Percentiles rank a stretch among this genome's conserved stretches.
phyloP scores from a whole-genome alignment of 306 rosid species.

The Bauhinia variegata region DNA sequence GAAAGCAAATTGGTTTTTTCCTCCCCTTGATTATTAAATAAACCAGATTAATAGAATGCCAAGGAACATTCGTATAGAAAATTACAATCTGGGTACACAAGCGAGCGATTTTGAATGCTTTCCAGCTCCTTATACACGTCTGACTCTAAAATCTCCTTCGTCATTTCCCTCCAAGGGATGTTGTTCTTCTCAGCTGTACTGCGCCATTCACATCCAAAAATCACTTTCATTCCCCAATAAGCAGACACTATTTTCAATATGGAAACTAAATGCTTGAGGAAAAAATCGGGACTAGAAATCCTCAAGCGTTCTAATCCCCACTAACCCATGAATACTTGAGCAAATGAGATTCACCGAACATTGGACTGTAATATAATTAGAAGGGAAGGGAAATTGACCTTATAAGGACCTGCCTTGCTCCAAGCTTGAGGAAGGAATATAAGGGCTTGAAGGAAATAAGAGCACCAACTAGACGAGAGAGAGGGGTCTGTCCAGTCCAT shows the following conservation, averaged over 20 bases:
- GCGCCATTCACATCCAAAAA: constrained; percentile 39
- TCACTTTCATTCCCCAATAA: constrained; percentile 11
- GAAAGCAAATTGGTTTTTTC: background rate
- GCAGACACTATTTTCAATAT: background rate
- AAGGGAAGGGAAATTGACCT: constrained; percentile 39
- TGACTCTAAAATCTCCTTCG: constrained; percentile 58
- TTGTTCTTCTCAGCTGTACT: constrained; percentile 75
- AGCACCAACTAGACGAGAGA: constrained; percentile 60
- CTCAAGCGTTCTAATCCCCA: no score
- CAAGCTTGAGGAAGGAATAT: constrained; percentile 66
- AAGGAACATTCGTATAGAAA: constrained; percentile 7
- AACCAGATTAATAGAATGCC: no score
- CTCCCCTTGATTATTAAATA: background rate
- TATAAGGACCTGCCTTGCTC: constrained; percentile 62
- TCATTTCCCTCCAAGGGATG: constrained; percentile 68
- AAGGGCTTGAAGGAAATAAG: constrained; percentile 63
- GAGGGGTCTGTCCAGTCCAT: constrained; percentile 61
- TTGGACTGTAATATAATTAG: background rate
- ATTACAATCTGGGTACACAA: constrained; percentile 70
- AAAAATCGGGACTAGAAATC: no score
- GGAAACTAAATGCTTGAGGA: no score
- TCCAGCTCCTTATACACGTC: constrained; percentile 63
- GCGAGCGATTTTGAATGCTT: constrained; percentile 49
- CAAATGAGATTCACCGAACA: background rate
- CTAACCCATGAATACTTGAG: no score